phyloP scores from a whole-genome alignment of 352 stramenopile genomes.

The Albugo candida region DNA sequence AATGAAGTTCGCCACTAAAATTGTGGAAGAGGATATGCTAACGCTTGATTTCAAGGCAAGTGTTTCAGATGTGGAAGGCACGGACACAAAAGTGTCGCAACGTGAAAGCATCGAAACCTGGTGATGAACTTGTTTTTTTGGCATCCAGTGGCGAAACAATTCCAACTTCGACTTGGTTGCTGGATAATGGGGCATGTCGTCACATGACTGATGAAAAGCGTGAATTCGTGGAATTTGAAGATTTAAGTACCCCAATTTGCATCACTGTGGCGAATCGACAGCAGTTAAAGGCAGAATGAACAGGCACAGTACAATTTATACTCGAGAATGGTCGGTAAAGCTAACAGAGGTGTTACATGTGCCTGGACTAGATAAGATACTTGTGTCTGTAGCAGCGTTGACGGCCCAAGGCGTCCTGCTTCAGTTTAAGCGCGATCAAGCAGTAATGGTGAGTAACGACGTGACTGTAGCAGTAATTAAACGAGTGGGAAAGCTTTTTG shows the following conservation, averaged over 20 bases:
- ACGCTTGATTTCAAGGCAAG: not conserved
- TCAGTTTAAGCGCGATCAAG: too few relatives aligned
- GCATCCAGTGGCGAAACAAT: not conserved
- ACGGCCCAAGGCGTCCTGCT: not conserved
- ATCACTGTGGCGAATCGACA: slow-evolving; percentile 8
- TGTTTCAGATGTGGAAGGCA: not conserved
- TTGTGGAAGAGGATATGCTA: not conserved
- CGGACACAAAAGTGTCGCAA: not conserved
- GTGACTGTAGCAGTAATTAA: too few relatives aligned
- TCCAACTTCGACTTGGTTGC: not conserved
- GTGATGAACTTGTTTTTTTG: not conserved
- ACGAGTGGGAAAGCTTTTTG: too few relatives aligned
- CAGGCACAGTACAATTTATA: slow-evolving; percentile 4
- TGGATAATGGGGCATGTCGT: slow-evolving; percentile 11
- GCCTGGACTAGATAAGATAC: slow-evolving; percentile 6
- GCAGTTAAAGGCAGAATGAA: slow-evolving; percentile 2
- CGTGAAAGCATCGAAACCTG: not conserved
- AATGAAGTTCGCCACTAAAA: not conserved
- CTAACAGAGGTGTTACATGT: slow-evolving; percentile 11
- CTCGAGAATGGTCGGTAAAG: slow-evolving; percentile 3
- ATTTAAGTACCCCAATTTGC: not conserved
- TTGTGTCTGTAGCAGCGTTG: slow-evolving; percentile 3
- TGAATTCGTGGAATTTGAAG: slow-evolving; percentile 3
- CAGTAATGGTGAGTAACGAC: too few relatives aligned
- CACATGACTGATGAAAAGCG: slow-evolving; percentile 7